Conservation (phyloP, 129 eudicot species). For the Tagetes patula region DNA sequence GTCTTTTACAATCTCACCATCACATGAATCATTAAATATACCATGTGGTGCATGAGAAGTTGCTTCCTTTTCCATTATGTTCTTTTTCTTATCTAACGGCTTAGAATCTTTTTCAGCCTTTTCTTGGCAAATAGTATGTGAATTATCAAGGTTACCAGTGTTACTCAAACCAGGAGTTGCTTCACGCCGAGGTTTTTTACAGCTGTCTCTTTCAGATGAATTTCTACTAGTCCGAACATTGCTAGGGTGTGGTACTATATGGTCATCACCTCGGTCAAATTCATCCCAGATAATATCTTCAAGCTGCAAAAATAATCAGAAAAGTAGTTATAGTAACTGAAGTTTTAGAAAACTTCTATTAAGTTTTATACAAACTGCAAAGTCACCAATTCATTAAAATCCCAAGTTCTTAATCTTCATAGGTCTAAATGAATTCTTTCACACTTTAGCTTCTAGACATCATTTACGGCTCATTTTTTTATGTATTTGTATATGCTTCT, state of each 20-base stretch:
- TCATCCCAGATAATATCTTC: constrained; percentile 86
- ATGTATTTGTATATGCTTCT: background rate
- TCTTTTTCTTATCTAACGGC: constrained; percentile 39
- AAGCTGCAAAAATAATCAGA: constrained; percentile 58
- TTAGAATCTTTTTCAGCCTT: constrained; percentile 33
- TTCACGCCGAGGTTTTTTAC: constrained; percentile 57
- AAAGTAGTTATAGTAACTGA: constrained; percentile 38
- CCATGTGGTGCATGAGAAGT: constrained; percentile 37
- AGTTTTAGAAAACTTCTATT: constrained; percentile 24
- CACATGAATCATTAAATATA: constrained; percentile 41
- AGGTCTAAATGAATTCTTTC: background rate
- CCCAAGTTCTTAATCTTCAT: constrained; percentile 2
- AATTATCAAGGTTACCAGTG: constrained; percentile 33
- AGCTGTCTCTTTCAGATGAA: constrained; percentile 44
- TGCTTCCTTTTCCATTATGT: constrained; percentile 50
- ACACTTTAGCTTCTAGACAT: constrained; percentile 13
- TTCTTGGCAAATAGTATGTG: constrained; percentile 30
- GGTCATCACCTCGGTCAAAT: constrained; percentile 62
- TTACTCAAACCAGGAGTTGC: constrained; percentile 38
- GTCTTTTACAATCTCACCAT: constrained; percentile 42
- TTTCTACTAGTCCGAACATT: constrained; percentile 34
- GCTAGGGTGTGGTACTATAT: constrained; percentile 76
- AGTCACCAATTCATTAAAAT: constrained; percentile 11
- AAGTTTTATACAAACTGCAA: constrained; percentile 18
- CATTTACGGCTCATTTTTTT: background rate